phyloP scores from a whole-genome alignment of 2,329 filamentous ascomycete genomes.

The Sphaerulina musiva region DNA sequence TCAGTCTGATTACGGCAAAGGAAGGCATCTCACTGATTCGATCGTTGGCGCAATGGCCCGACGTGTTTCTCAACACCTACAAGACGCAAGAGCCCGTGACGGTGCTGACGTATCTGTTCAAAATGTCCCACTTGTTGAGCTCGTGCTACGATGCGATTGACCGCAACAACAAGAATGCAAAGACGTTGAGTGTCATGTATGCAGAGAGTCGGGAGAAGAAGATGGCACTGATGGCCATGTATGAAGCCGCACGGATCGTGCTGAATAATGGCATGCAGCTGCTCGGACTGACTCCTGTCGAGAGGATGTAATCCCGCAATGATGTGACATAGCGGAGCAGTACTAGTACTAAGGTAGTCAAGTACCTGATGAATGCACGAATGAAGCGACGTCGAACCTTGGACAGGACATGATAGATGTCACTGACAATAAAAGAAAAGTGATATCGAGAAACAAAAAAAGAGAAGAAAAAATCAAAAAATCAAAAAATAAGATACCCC shows the following conservation, averaged over 20 bases:
- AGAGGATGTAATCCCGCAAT: slow-evolving; percentile 43
- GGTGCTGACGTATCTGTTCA: slow-evolving; percentile 68
- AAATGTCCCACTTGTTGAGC: slow-evolving; percentile 75
- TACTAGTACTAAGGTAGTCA: too few relatives aligned
- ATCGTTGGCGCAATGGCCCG: slow-evolving; percentile 75
- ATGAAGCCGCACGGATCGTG: slow-evolving; percentile 67
- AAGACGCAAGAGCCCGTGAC: slow-evolving; percentile 73
- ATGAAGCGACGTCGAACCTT: neutral
- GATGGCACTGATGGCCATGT: slow-evolving; percentile 67
- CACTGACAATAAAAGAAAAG: too few relatives aligned
- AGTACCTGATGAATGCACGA: neutral
- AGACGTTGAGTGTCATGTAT: slow-evolving; percentile 65
- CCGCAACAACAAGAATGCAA: slow-evolving; percentile 30
- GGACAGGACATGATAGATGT: too few relatives aligned
- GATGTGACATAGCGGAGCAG: too few relatives aligned
- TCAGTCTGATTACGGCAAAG: slow-evolving; percentile 61
- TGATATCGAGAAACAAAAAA: too few relatives aligned
- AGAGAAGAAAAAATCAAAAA: too few relatives aligned
- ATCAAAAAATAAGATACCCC: too few relatives aligned
- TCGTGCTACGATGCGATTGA: slow-evolving; percentile 66
- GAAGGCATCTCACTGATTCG: slow-evolving; percentile 69
- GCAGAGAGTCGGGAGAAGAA: slow-evolving; percentile 62
- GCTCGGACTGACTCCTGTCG: slow-evolving; percentile 70
- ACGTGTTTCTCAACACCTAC: slow-evolving; percentile 75
- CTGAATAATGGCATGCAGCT: slow-evolving; percentile 77